Evolutionary conservation across 2,329 filamentous ascomycete genomes (phyloP), one percentile per base, ranked within the genome.

Genomic region (Sporothrix luriei): DNA sequence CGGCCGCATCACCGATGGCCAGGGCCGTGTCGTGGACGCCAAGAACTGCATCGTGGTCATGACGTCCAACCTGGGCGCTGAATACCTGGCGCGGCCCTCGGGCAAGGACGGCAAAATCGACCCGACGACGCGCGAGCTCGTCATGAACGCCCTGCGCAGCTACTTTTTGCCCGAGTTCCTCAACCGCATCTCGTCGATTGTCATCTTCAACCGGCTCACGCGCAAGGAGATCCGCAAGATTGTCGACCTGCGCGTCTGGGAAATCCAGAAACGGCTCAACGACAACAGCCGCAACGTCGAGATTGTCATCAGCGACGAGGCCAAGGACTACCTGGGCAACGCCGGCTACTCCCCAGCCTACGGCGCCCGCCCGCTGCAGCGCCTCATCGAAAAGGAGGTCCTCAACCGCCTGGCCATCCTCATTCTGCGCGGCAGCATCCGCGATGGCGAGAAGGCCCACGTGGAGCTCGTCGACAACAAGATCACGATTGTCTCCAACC

Each of bases 31-130:
- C 65, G 89, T 99, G 69, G 95, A 99, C 76, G 95, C 94, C 71
- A 93, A 90, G 82, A 99, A 99, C 85, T 98, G 94, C 79, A 98
- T 99, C 75, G 94, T 99, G 55, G 95, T 99, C 80, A 97, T 99
- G 93, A 99, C 95, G 0, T 97, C 93, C 76, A 99, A 99, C 83
- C 81, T 99, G 72, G 95, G 95, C 74, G 95, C 95, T 43, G 95
- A 98, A 79, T 97, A 90, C 79, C 90, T 99, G n/a, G 83, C 91
- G 51, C 90, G 93, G 26, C 90, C 91, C 19, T 89, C 90, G 69
- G 87, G 87, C 66, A 88, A 90, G 67, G 92, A 96, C 75, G 94
- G 94, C 75, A 89, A 84, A 77, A 95, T 99, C 74, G 95, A 99
- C 75, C 85, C 89, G 0, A 89, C 91, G 1, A 97, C 94, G 0